These are phyloP conservation scores for Penicillium oxalicum DNA, from an alignment of 2,329 filamentous ascomycete species.

Conservation along the genomic window DNA sequence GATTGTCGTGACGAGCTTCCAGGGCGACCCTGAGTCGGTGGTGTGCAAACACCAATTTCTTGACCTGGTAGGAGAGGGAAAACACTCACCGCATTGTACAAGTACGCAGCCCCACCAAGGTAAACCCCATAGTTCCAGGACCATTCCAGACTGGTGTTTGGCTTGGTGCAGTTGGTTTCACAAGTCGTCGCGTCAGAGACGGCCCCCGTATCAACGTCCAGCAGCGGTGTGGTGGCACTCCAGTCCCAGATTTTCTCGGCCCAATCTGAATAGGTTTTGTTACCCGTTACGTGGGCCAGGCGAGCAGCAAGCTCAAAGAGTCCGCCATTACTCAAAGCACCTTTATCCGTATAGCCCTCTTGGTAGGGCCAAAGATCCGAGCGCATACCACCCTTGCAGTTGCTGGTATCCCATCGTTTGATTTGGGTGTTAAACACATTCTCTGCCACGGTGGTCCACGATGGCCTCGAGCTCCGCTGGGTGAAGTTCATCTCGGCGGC, in stretches of 20 bases:
- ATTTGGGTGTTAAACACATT: conserved; percentile 9
- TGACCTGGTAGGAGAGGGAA: too few species aligned
- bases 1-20: too few species aligned
- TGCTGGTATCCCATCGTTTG: conserved; percentile 8
- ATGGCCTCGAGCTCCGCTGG: conserved; percentile 52
- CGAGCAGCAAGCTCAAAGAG: conserved; percentile 11
- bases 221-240: conserved; percentile 4
- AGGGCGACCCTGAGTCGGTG: too few species aligned
- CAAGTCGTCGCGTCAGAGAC: conserved; percentile 22
- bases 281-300: conserved; percentile 8
- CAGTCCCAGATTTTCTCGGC: conserved; percentile 13
- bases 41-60: too few species aligned
- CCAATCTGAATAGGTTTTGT: conserved; percentile 10
- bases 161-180: conserved; percentile 46
- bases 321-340: conserved; percentile 9
- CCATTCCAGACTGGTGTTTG: conserved; percentile 47
- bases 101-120: conserved; percentile 52
- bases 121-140: conserved; percentile 51
- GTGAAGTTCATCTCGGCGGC: conserved; percentile 69
- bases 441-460: conserved; percentile 8
- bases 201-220: conserved; percentile 1
- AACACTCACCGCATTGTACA: conserved; percentile 56
- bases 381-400: conserved; percentile 10
- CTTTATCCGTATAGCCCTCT: conserved; percentile 4
- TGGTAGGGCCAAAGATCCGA: conserved; percentile 29